Evolutionary conservation across 2,329 filamentous ascomycete species (phyloP), one percentile per base, ranked within the genome.

Genomic region (Trichoderma sp.): DNA sequence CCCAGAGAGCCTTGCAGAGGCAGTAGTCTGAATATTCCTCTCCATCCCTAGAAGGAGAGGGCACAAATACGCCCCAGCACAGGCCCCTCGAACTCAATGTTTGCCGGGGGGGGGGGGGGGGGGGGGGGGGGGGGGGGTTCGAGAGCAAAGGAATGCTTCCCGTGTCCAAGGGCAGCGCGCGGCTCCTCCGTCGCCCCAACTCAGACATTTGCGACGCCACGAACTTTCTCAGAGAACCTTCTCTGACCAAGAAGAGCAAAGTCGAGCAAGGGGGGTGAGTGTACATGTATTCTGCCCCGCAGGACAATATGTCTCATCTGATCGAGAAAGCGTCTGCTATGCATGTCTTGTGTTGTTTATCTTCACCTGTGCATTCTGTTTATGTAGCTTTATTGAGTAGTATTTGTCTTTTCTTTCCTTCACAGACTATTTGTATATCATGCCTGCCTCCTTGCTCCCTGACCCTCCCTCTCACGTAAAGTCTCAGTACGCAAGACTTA

Each of bases 111-210:
- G 36, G 34, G 15, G 21, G 36, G 34, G 15, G 21, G 36, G 34
- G 15, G 21, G 36, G 34, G 21, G n/a, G 24, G 21, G n/a, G 24
- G 21, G n/a, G 24, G 15, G 21, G 36, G 34, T 57, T n/a, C 24
- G 15, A 30, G 28, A 58, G 63, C 63, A 72, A 51, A 72, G 70
- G 70, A 72, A 72, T 72, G 70, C 57, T 72, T 67, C 70, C 65
- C 70, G 64, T 62, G n/a, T 70, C 71, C 71, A 70, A 72, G 71
- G 71, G 70, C 70, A 43, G 47, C 47, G 47, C 39, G 26, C 63
- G 63, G 60, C 67, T 58, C 43, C 56, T 56, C 57, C 56, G 24
- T 24, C 64, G 14, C 36, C 47, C 24, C 60, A 58, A 43, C 58
- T 14, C 9, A 72, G 71, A 72, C 71, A 70, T 64, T 65, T 62